Evolutionary conservation across 2,329 filamentous ascomycete genomes (phyloP).

Genomic region (Aureobasidium sp.): DNA sequence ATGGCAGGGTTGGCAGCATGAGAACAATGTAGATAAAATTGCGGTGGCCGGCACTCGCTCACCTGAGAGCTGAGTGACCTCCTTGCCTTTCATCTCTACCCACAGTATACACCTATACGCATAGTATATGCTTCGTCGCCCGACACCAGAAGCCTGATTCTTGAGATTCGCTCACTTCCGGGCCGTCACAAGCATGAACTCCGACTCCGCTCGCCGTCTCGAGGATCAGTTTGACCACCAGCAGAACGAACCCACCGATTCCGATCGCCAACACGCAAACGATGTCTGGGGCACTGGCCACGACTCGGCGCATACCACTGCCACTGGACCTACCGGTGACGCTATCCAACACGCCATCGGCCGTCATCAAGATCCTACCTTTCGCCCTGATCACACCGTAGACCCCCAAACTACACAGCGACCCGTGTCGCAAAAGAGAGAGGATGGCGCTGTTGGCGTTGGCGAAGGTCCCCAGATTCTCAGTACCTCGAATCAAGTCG

Average conservation of each 20-base stretch:
- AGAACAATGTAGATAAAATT: constrained; percentile 3
- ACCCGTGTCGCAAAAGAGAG: constrained; percentile 3
- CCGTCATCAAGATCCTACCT: constrained; percentile 5
- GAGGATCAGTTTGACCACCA: constrained; percentile 10
- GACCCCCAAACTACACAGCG: neutral
- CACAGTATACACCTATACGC: too few species aligned
- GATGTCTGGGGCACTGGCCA: neutral
- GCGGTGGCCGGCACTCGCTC: neutral
- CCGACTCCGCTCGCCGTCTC: neutral
- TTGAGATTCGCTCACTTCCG: neutral
- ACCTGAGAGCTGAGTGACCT: neutral
- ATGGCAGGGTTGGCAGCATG: neutral
- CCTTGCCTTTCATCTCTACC: neutral
- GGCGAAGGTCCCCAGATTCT: constrained; percentile 35
- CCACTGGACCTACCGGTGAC: neutral
- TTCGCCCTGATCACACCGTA: constrained; percentile 2
- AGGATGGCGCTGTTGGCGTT: constrained; percentile 25
- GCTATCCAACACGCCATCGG: constrained; percentile 3
- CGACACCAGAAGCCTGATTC: too few species aligned
- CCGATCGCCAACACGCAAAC: neutral
- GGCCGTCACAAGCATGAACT: neutral
- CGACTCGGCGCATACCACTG: neutral
- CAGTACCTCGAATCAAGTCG: constrained; percentile 34
- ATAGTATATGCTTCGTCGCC: neutral
- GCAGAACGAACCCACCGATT: constrained; percentile 2